Conservation (phyloP, 2,329 filamentous ascomycete genomes). For the Madurella fahalii region DNA sequence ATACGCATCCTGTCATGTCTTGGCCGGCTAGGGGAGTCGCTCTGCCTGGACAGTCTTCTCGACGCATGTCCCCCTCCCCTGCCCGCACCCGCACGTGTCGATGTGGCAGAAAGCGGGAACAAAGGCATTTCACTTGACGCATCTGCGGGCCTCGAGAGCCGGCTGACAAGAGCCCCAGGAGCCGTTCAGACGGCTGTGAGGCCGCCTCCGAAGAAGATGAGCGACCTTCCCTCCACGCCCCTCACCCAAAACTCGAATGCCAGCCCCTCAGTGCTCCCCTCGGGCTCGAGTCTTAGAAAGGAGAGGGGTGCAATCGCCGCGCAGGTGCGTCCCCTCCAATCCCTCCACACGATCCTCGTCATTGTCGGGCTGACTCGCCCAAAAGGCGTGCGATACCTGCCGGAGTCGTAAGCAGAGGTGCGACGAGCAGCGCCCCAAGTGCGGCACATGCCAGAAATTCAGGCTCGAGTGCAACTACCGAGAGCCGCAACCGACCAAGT, state of each 20-base stretch:
- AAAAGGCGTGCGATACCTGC: slow-evolving; percentile 59
- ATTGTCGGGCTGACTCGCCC: background rate
- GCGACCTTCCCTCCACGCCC: slow-evolving; percentile 13
- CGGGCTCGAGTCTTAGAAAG: slow-evolving; percentile 31
- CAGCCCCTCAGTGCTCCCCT: slow-evolving; percentile 5
- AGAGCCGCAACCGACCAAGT: slow-evolving; percentile 60
- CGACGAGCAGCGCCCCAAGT: slow-evolving; percentile 59
- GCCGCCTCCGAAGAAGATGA: slow-evolving; percentile 11
- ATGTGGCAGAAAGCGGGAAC: background rate
- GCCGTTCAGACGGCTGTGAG: background rate
- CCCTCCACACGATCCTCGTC: background rate
- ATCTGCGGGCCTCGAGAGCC: background rate
- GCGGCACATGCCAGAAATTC: slow-evolving; percentile 54
- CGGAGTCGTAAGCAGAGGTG: slow-evolving; percentile 60
- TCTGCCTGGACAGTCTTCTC: background rate
- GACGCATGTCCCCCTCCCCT: background rate
- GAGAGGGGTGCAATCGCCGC: slow-evolving; percentile 47
- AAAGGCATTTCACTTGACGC: background rate
- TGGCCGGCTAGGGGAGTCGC: background rate
- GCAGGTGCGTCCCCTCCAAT: slow-evolving; percentile 32
- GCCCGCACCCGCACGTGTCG: background rate
- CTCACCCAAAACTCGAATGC: slow-evolving; percentile 1
- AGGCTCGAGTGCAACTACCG: slow-evolving; percentile 57
- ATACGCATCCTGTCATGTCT: background rate
- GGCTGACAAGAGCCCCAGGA: background rate